Evolutionary conservation across 495 filamentous ascomycete genomes (phyloP), one percentile per base, ranked within the genome.

Genomic region (Daldinia decipiens): DNA sequence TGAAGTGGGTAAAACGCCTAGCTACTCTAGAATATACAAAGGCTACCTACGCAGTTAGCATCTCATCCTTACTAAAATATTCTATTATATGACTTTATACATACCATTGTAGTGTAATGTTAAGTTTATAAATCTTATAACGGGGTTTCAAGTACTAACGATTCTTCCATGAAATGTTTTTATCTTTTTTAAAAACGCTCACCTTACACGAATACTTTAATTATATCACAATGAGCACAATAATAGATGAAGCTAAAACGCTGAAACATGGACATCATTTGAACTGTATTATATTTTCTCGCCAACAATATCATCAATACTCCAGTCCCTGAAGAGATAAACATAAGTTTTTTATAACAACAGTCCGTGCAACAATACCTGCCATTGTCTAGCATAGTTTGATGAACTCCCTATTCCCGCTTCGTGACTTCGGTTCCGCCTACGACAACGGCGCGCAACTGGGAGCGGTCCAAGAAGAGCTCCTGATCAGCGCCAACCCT

Each of bases 381-480:
- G 8, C 43, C 1, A 5, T 21, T 24, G 5, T 24, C 8, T 24
- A 2, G 3, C 9, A 21, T 47, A 21, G 0, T 21, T 19, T 19
- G 15, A 47, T 12, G 17, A 39, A 19, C 12, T 19, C 8, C 15
- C 27, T 55, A 62, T 31, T 53, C 58, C 38, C 36, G 57, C 21
- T 62, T 39, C 3, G 65, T 68, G 36, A 62, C 58, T 32, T 64
- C 50, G 4, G 73, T 71, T 24, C 77, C 76, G 15, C 76, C 80
- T 12, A 80, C 19, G 26, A 76, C 59, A 5, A 74, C 80, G 7
- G 72, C 67, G 5, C 68, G 73, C 32, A 71, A 32, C 62, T 70
- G 74, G 3, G 51, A 52, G 39, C 71, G 55, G 60, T 82, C 81
- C 31, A 80, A 31, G 39, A 81, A 82, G 47, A 62, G 63, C 38